Evolutionary conservation across 176 grass and related monocot species (phyloP).

Genomic region (Oropetium thomaeum): DNA sequence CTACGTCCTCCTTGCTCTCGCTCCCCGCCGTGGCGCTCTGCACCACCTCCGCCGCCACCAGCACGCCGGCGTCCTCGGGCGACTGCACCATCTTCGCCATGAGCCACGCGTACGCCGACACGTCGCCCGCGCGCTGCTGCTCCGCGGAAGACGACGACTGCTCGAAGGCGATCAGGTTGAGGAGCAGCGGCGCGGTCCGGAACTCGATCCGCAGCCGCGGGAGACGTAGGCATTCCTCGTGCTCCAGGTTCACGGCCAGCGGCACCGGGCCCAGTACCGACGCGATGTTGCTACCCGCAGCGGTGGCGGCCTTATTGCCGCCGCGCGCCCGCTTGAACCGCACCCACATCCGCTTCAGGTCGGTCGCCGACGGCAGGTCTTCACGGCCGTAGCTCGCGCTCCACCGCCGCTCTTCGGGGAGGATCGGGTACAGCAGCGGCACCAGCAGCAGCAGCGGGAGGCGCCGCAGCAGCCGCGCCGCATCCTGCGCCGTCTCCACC

Average conservation of each 20-base stretch:
- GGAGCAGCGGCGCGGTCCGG: constrained; percentile 48
- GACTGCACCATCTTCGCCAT: constrained; percentile 56
- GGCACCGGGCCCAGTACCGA: constrained; percentile 40
- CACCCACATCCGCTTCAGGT: constrained; percentile 60
- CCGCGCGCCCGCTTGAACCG: constrained; percentile 25
- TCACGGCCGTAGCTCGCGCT: constrained; percentile 33
- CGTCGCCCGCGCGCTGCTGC: neutral
- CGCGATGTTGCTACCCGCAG: constrained; percentile 16
- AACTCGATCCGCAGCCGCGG: constrained; percentile 40
- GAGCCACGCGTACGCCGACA: constrained; percentile 53
- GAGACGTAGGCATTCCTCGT: constrained; percentile 35
- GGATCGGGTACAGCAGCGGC: constrained; percentile 49
- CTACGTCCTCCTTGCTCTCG: constrained; percentile 38
- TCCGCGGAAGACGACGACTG: too few species aligned
- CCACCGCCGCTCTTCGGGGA: constrained; percentile 44
- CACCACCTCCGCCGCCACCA: constrained; percentile 52
- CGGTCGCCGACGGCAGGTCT: constrained; percentile 41
- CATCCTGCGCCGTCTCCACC: constrained; percentile 18
- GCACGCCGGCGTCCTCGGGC: constrained; percentile 35
- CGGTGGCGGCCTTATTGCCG: neutral
- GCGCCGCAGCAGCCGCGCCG: constrained; percentile 26
- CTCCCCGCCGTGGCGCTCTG: neutral
- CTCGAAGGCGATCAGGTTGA: constrained; percentile 58
- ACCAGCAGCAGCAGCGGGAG: constrained; percentile 47
- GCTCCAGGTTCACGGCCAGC: constrained; percentile 38